Evolutionary conservation across 2,329 filamentous ascomycete genomes (phyloP).

Genomic region (Sarocladium oryzae): DNA sequence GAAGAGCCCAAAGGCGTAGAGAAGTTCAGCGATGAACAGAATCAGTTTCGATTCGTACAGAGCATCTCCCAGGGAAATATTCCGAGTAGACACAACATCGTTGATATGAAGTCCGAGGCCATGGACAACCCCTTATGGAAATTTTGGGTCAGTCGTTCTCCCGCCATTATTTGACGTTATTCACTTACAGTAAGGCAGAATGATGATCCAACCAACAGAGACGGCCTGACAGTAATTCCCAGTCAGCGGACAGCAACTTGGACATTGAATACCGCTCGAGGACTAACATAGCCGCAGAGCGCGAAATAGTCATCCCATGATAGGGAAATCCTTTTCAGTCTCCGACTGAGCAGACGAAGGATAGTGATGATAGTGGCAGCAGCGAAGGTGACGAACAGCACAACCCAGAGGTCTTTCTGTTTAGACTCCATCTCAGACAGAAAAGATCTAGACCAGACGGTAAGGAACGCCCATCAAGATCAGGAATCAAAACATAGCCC

Average conservation of each 20-base stretch:
- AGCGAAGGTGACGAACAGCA: conserved; percentile 10
- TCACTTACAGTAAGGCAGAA: conserved; percentile 11
- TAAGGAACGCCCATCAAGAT: not conserved
- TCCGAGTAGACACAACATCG: conserved; percentile 4
- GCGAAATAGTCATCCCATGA: conserved; percentile 13
- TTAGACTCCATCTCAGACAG: conserved; percentile 11
- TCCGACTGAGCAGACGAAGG: conserved; percentile 11
- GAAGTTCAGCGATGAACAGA: conserved; percentile 14
- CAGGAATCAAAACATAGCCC: not conserved
- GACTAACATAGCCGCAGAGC: conserved; percentile 11
- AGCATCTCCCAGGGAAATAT: not conserved
- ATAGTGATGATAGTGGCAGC: conserved; percentile 10
- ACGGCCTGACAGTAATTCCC: conserved; percentile 8
- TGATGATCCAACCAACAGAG: conserved; percentile 10
- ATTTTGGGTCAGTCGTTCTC: not conserved
- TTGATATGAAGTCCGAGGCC: conserved; percentile 11
- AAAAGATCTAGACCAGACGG: too few species aligned
- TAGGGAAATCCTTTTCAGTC: conserved; percentile 9
- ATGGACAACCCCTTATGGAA: conserved; percentile 9
- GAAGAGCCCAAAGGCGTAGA: conserved; percentile 16
- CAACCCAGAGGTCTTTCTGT: conserved; percentile 11
- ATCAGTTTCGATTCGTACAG: conserved; percentile 4
- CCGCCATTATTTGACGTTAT: too few species aligned
- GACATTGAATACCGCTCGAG: too few species aligned
- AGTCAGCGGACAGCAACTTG: too few species aligned